Evolutionary conservation across 371 early-diverging fungal genomes (phyloP), one percentile per base, ranked within the genome.

Genomic region (Mucor racemosus): DNA sequence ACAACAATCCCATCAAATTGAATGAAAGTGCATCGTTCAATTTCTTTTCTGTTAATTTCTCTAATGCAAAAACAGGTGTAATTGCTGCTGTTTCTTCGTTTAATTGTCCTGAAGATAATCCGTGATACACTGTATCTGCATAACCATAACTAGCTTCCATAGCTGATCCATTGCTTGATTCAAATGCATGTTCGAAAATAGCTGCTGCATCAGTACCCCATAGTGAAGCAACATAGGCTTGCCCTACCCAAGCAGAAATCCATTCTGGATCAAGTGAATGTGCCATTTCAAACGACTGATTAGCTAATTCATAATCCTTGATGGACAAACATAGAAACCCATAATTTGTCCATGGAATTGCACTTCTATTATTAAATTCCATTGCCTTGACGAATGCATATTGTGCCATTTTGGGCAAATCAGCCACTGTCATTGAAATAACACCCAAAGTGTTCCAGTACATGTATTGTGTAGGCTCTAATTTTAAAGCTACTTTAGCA

Each of bases 361-460:
- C 87, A 59, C 80, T 84, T 84, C 87, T 77, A 33, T 86, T 74
- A 59, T 91, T 89, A 42, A 82, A 78, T 59, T 92, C 91, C 61
- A 92, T 84, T 3, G 97, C 90, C 69, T 88, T 86, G 66, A 96
- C 88, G 64, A 96, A 86, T 0, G 94, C 90, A 70, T 96, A 93
- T 69, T 97, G 98, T 56, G 92, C 88, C 26, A 94, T 72, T 60
- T 81, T 82, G 14, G 88, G 80, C 36, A 90, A 66, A 9, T 69
- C 59, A 10, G 44, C 46, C 4, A 53, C 62, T 4, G 72, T 60
- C 44, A 88, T 68, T 1, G 90, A 78, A 38, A 90, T 84, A 1
- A 92, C 83, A 31, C 95, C 96, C 54, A 94, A 81, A 0, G 90
- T 80, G 58, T 92, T 93, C 94, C 95, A 94, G 34, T 86, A 89